Percentiles rank a stretch among this genome's conserved stretches.
These are phyloP conservation scores for Sclerospora graminicola DNA, from an alignment of 352 stramenopile species.

Conservation along the genomic window DNA sequence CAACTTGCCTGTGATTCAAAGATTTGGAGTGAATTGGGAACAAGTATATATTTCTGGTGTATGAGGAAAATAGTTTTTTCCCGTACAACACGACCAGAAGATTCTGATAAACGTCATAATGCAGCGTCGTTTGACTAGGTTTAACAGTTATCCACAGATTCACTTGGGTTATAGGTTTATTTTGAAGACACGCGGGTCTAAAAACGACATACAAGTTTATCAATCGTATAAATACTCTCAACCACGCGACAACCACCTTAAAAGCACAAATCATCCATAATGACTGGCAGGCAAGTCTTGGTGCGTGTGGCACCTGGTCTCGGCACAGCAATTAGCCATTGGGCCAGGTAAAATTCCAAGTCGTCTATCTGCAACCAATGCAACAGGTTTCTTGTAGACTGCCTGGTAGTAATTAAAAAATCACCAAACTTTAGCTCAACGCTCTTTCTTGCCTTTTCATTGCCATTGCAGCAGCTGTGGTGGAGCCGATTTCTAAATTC, in stretches of 20 bases:
- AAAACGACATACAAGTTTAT: slow-evolving; percentile 2
- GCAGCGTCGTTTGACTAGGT: slow-evolving; percentile 46
- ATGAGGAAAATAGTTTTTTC: slow-evolving; percentile 59
- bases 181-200: slow-evolving; percentile 35
- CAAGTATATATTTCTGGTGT: slow-evolving; percentile 39
- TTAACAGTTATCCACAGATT: slow-evolving; percentile 76
- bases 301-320: slow-evolving; percentile 37
- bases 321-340: slow-evolving; percentile 58
- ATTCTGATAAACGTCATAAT: slow-evolving; percentile 81
- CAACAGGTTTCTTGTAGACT: slow-evolving; percentile 12
- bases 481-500: too few species aligned
- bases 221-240: not conserved
- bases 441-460: slow-evolving; percentile 46
- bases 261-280: slow-evolving; percentile 54
- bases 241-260: slow-evolving; percentile 20
- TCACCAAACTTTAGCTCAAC: slow-evolving; percentile 76
- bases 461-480: slow-evolving; percentile 52
- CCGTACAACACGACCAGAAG: slow-evolving; percentile 62
- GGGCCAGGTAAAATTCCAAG: slow-evolving; percentile 74
- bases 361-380: slow-evolving; percentile 72
- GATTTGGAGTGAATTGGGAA: slow-evolving; percentile 62
- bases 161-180: slow-evolving; percentile 50
- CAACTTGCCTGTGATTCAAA: slow-evolving; percentile 64
- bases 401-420: slow-evolving; percentile 67
- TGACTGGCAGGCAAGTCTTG: slow-evolving; percentile 25